Evolutionary conservation across 495 filamentous ascomycete species (phyloP).

Genomic region (Neurospora cerealis): DNA sequence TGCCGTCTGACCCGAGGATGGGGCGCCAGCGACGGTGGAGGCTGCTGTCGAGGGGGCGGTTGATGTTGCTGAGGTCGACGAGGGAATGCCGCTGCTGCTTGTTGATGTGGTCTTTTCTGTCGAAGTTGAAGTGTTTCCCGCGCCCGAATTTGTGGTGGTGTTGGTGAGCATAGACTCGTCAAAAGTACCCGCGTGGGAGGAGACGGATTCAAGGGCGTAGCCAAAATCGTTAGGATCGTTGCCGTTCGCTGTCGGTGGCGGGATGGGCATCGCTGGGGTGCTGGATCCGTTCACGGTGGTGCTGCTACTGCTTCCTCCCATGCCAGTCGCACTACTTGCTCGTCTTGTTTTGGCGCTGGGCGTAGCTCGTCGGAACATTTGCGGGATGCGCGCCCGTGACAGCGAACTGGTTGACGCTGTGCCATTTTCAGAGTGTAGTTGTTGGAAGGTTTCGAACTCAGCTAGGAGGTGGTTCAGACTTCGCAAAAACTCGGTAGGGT

Average conservation of each 20-base stretch:
- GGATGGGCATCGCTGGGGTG: not conserved
- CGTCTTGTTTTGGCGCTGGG: constrained; percentile 52
- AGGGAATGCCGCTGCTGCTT: constrained; percentile 2
- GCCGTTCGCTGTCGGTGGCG: not conserved
- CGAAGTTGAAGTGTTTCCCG: not conserved
- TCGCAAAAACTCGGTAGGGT: constrained; percentile 72
- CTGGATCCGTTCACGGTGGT: not conserved
- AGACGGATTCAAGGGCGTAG: constrained; percentile 13
- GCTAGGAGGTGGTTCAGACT: constrained; percentile 75
- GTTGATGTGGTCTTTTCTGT: not conserved
- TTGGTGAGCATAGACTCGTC: not conserved
- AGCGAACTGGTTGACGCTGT: constrained; percentile 53
- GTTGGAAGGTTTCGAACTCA: constrained; percentile 90
- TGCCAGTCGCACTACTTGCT: constrained; percentile 51
- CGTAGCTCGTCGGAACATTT: constrained; percentile 76
- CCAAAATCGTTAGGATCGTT: not conserved
- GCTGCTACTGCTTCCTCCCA: constrained; percentile 12
- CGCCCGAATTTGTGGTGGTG: not conserved
- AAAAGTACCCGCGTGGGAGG: not conserved
- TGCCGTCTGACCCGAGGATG: not conserved
- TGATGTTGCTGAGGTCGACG: constrained; percentile 16
- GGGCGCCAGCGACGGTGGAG: not conserved
- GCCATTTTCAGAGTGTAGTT: constrained; percentile 70
- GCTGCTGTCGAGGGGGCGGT: constrained; percentile 22
- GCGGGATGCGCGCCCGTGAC: constrained; percentile 65